A percentile compares a stretch with the other conserved stretches of the same genome.
phyloP scores from a whole-genome alignment of 441 rosid species.

The Metrosideros polymorpha region DNA sequence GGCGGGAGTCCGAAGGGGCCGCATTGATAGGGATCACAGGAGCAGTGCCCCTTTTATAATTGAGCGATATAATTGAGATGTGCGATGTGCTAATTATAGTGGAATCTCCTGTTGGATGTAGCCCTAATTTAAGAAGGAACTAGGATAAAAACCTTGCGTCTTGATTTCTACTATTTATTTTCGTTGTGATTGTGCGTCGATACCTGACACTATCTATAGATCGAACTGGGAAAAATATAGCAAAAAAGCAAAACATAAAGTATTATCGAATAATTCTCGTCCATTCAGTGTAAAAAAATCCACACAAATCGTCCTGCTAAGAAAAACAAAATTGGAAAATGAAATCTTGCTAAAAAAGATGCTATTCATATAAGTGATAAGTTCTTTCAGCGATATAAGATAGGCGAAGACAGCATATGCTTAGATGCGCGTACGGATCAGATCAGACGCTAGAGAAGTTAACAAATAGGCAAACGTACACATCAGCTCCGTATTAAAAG shows the following conservation, averaged over 20 bases:
- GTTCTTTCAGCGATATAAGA: not conserved
- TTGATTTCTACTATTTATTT: too few relatives aligned
- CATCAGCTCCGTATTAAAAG: not conserved
- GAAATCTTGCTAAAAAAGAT: not conserved
- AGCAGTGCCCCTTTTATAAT: too few relatives aligned
- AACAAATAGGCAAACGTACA: not conserved
- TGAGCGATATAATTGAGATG: too few relatives aligned
- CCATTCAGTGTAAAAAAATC: not conserved
- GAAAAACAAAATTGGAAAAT: not conserved
- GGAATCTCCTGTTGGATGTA: too few relatives aligned
- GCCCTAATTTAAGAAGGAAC: too few relatives aligned
- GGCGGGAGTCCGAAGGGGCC: too few relatives aligned
- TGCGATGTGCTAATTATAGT: too few relatives aligned
- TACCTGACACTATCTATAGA: too few relatives aligned
- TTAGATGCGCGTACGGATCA: not conserved
- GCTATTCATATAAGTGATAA: not conserved
- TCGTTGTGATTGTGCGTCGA: too few relatives aligned
- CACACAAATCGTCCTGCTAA: not conserved
- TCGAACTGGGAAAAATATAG: not conserved
- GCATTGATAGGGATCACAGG: too few relatives aligned
- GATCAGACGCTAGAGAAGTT: not conserved
- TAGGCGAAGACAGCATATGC: not conserved
- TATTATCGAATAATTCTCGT: not conserved
- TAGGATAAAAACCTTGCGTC: too few relatives aligned
- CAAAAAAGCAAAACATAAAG: not conserved